These are phyloP conservation scores for Coffea canephora DNA, from an alignment of 257 asterid species.

Conservation along the genomic window DNA sequence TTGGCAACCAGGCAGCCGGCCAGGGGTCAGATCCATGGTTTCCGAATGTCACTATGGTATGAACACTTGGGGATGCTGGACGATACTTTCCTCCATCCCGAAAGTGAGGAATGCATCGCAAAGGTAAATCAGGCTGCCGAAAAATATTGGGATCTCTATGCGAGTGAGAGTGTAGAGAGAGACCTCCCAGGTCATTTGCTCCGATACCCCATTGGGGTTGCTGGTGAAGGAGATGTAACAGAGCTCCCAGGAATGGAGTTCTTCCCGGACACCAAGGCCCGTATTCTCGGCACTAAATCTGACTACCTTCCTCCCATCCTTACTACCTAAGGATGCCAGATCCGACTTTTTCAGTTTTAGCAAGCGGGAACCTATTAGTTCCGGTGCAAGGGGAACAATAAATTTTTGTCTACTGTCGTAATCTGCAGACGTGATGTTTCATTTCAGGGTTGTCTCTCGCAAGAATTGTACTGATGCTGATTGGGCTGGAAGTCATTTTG, in stretches of 20 bases:
- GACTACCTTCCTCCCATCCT: constrained; percentile 79
- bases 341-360: neutral
- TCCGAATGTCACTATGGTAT: constrained; percentile 84
- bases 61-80: constrained; percentile 91
- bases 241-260: constrained; percentile 68
- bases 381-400: neutral
- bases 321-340: constrained; percentile 41
- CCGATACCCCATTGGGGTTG: constrained; percentile 56
- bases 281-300: constrained; percentile 56
- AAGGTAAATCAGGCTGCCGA: constrained; percentile 63
- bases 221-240: constrained; percentile 47
- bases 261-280: constrained; percentile 80
- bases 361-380: neutral
- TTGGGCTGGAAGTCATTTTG: neutral
- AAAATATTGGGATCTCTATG: constrained; percentile 66
- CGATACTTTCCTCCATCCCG: constrained; percentile 57
- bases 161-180: constrained; percentile 40
- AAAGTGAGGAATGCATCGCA: constrained; percentile 44
- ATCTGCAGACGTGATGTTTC: neutral
- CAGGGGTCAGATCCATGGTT: constrained; percentile 83
- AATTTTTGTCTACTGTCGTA: constrained; percentile 5
- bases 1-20: constrained; percentile 53
- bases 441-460: neutral
- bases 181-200: constrained; percentile 82
- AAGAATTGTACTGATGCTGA: neutral